Evolutionary conservation across 768 basidiomycete genomes (phyloP), one percentile per base, ranked within the genome.

Genomic region (Gloeophyllum trabeum): DNA sequence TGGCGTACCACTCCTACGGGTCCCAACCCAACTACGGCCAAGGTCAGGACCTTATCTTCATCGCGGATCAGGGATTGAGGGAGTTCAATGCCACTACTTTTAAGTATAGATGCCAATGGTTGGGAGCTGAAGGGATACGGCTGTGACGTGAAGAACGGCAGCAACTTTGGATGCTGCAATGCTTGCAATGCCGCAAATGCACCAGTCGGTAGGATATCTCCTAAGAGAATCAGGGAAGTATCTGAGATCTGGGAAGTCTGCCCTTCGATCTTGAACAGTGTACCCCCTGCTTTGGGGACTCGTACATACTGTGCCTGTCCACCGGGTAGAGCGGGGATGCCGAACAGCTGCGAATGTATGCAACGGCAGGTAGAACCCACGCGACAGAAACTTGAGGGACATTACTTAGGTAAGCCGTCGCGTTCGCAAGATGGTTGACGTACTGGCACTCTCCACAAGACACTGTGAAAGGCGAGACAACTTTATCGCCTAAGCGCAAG

Each of bases 361-460:
- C 86, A 86, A 39, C 85, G 70, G 26, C 69, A 77, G 5, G 81
- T 85, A 54, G 78, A 84, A 14, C 86, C 86, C 19, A 81, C 51
- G 2, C 79, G 75, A 51, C 83, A 88, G 38, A 75, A 73, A 39
- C 86, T 89, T 41, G 14, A 22, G 30, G 40, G 20, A 35, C 21
- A 13, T 16, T 2, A 16, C 28, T 16, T 16, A 30, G 16, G 7
- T 7, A 30, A 30, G 7, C 28, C 13, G 25, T 30, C 24, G 25
- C 16, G 35, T 16, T 14, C 12, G 21, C 22, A 24, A 19, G 22
- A 35, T 26, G 18, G 26, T 41, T 5, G n/a, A 69, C 77, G 53
- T 46, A 89, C 85, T 79, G 74, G 70, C 87, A 90, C 54, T 88
- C 84, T n/a, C 79, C 80, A 48, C 87, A 90, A 39, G 75, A 83